Conservation (phyloP, 1,284 basidiomycete species). For the Mycena citricolor region DNA sequence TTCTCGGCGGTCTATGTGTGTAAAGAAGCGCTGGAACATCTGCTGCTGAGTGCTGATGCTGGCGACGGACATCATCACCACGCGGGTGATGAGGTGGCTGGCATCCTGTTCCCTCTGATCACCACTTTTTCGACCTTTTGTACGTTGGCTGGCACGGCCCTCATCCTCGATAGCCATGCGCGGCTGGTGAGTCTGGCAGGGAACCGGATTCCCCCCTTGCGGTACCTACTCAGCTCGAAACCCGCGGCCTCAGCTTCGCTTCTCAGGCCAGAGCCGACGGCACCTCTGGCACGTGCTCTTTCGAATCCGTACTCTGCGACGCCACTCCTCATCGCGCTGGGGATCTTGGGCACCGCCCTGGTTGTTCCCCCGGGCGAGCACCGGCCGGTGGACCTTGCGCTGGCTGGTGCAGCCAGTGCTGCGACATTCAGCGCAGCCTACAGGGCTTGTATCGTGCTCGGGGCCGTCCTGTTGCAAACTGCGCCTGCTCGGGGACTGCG, state of each 20-base stretch:
- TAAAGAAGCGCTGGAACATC: slow-evolving; percentile 89
- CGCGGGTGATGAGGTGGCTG: slow-evolving; percentile 33
- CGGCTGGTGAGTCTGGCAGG: slow-evolving; percentile 50
- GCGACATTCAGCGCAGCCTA: slow-evolving; percentile 83
- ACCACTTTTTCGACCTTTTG: slow-evolving; percentile 59
- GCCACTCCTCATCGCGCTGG: slow-evolving; percentile 42
- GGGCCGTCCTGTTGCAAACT: slow-evolving; percentile 84
- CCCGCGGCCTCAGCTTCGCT: slow-evolving; percentile 37
- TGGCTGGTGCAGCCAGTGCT: slow-evolving; percentile 73
- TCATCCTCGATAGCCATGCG: slow-evolving; percentile 64
- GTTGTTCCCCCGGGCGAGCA: slow-evolving; percentile 59
- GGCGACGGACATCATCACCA: slow-evolving; percentile 66
- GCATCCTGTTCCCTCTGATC: slow-evolving; percentile 69
- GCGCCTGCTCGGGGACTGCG: slow-evolving; percentile 64
- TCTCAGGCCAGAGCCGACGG: slow-evolving; percentile 32
- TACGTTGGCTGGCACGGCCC: slow-evolving; percentile 53
- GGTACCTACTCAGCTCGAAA: slow-evolving; percentile 44
- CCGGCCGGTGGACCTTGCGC: slow-evolving; percentile 66
- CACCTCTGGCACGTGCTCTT: slow-evolving; percentile 40
- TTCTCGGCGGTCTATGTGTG: slow-evolving; percentile 92
- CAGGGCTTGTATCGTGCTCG: slow-evolving; percentile 75
- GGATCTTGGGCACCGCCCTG: slow-evolving; percentile 42
- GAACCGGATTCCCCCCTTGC: slow-evolving; percentile 53
- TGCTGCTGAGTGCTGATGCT: slow-evolving; percentile 56
- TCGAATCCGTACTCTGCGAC: slow-evolving; percentile 54